Evolutionary conservation across 139 green algal species (phyloP).

Genomic region (Bryopsis sp.): DNA sequence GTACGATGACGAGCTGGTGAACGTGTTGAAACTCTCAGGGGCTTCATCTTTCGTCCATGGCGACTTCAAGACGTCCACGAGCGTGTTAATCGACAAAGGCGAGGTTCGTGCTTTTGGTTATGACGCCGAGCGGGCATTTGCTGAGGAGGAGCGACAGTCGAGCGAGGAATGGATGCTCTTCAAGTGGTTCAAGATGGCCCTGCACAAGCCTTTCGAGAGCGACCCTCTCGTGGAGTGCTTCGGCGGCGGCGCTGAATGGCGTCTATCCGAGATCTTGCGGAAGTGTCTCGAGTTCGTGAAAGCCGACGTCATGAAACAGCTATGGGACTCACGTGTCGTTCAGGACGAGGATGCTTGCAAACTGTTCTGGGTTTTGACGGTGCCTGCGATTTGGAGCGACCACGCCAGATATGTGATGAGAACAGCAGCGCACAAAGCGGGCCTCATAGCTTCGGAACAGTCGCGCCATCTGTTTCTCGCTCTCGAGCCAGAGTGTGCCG

Average conservation of each 20-base stretch:
- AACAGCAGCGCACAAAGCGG: background rate
- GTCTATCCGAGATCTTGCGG: background rate
- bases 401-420: background rate
- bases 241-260: too few species aligned
- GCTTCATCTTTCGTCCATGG: too few species aligned
- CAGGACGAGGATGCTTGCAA: background rate
- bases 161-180: background rate
- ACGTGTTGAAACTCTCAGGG: too few species aligned
- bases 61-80: too few species aligned
- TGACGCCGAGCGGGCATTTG: too few species aligned
- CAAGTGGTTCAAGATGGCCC: too few species aligned
- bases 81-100: too few species aligned
- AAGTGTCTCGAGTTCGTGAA: background rate
- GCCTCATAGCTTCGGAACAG: background rate
- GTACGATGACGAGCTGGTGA: too few species aligned
- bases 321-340: background rate
- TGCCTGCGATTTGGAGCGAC: background rate
- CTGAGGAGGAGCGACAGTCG: background rate
- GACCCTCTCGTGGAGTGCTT: too few species aligned
- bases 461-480: background rate
- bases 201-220: background rate
- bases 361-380: background rate
- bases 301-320: background rate
- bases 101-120: too few species aligned
- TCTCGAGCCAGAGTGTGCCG: background rate